These are phyloP conservation scores for Kregervanrija delftensis DNA, from an alignment of 805 yeast genomes.

Conservation along the genomic window DNA sequence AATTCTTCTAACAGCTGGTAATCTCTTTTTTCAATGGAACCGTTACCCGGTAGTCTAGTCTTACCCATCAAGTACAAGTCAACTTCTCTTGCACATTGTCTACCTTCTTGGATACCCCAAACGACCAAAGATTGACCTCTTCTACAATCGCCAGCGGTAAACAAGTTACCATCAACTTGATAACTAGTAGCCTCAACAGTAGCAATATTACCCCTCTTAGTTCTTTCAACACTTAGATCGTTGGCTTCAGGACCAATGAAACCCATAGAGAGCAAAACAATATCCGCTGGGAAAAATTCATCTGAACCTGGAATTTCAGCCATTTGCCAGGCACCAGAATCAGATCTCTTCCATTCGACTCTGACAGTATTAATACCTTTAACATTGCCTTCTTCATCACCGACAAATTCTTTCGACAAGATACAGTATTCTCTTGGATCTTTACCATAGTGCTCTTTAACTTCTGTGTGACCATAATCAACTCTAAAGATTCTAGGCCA, in stretches of 20 bases:
- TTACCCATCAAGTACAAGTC: conserved; percentile 73
- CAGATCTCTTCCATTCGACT: conserved; percentile 96
- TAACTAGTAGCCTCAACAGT: conserved; percentile 58
- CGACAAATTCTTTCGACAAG: conserved; percentile 90
- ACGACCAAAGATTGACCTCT: conserved; percentile 97
- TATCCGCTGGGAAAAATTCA: conserved; percentile 90
- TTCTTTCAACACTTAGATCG: conserved; percentile 58
- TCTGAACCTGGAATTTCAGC: conserved; percentile 93
- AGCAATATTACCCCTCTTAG: conserved; percentile 79
- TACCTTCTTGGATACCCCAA: conserved; percentile 99
- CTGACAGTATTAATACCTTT: conserved; percentile 93
- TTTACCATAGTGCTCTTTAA: conserved; percentile 87
- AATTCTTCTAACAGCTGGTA: conserved; percentile 70
- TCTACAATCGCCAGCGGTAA: conserved; percentile 98
- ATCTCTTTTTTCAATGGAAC: conserved; percentile 83
- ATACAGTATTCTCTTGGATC: conserved; percentile 98
- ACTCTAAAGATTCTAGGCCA: conserved; percentile 98
- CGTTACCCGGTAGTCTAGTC: conserved; percentile 86
- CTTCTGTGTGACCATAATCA: conserved; percentile 97
- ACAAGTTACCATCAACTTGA: conserved; percentile 58
- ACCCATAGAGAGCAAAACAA: conserved; percentile 93
- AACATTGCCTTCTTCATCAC: conserved; percentile 91
- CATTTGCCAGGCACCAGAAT: conserved; percentile 98
- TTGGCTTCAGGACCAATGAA: conserved; percentile 93
- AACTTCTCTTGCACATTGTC: conserved; percentile 95